Evolutionary conservation across 2,329 filamentous ascomycete genomes (phyloP).

Genomic region (Arthrinium puccinioides): DNA sequence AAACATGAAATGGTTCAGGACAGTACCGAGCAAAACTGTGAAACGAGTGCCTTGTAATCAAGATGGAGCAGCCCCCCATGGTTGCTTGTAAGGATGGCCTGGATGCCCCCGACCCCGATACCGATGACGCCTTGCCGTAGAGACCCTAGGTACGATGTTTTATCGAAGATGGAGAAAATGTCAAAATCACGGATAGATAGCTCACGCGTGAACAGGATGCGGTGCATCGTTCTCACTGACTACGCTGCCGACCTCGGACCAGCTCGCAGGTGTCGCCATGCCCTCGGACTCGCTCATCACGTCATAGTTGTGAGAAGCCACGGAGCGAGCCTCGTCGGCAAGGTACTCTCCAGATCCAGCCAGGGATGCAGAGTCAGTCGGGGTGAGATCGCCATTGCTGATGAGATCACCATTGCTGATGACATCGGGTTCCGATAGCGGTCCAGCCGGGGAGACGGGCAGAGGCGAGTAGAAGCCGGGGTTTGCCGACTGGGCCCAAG

Average conservation of each 20-base stretch:
- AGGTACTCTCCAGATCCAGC: constrained; percentile 43
- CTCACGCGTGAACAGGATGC: constrained; percentile 1
- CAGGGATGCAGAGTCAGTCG: constrained; percentile 50
- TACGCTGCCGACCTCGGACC: constrained; percentile 59
- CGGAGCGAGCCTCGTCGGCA: constrained; percentile 33
- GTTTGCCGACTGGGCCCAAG: constrained; percentile 51
- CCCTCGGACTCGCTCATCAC: constrained; percentile 54
- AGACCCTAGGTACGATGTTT: too few relatives aligned
- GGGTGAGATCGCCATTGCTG: constrained; percentile 48
- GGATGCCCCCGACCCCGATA: too few relatives aligned
- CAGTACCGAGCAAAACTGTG: too few relatives aligned
- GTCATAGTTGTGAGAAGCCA: constrained; percentile 37
- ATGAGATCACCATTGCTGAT: constrained; percentile 36
- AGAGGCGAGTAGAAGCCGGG: constrained; percentile 55
- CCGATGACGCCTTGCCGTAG: constrained; percentile 4
- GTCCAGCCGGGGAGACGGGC: constrained; percentile 41
- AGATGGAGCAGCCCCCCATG: too few relatives aligned
- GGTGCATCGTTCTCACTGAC: constrained; percentile 45
- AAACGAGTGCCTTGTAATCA: too few relatives aligned
- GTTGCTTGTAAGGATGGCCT: too few relatives aligned
- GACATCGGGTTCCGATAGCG: constrained; percentile 39
- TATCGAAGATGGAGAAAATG: background rate
- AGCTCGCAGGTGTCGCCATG: constrained; percentile 53
- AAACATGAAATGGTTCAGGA: too few relatives aligned
- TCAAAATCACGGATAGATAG: too few relatives aligned